Conservation (phyloP, 345 rosid species). For the Salix caprea region DNA sequence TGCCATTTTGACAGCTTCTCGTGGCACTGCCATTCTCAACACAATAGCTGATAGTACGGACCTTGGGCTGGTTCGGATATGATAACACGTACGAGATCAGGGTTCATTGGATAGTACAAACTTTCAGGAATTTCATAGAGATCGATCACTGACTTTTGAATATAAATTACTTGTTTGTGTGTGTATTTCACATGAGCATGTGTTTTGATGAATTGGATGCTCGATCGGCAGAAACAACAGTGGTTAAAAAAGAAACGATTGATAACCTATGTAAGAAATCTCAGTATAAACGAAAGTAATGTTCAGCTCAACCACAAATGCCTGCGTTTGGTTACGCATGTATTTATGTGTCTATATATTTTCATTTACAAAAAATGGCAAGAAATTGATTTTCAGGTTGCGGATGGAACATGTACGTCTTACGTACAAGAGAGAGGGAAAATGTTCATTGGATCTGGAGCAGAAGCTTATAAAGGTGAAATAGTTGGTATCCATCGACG, state of each 20-base stretch:
- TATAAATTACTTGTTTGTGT: not conserved
- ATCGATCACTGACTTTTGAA: not conserved
- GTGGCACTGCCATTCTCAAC: conserved; percentile 92
- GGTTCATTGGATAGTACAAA: conserved; percentile 61
- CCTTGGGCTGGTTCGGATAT: conserved; percentile 85
- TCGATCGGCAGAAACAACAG: too few relatives aligned
- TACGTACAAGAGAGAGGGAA: conserved; percentile 94
- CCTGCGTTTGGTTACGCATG: not conserved
- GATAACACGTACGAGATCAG: conserved; percentile 55
- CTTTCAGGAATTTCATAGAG: not conserved
- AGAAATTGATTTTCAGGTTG: conserved; percentile 57
- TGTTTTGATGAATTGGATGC: too few relatives aligned
- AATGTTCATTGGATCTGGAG: conserved; percentile 76
- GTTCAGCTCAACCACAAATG: not conserved
- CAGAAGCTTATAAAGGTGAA: conserved; percentile 85
- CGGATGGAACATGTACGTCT: conserved; percentile 78
- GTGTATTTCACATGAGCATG: too few relatives aligned
- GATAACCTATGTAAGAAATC: not conserved
- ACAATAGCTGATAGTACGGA: conserved; percentile 87
- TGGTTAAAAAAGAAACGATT: too few relatives aligned
- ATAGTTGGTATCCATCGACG: conserved; percentile 93
- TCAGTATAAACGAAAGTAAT: not conserved
- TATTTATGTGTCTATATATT: not conserved
- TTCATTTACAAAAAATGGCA: not conserved
- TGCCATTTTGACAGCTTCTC: conserved; percentile 94